Evolutionary conservation across 305 asterid genomes (phyloP), one percentile per base, ranked within the genome.

Genomic region (Plantago coronopus): DNA sequence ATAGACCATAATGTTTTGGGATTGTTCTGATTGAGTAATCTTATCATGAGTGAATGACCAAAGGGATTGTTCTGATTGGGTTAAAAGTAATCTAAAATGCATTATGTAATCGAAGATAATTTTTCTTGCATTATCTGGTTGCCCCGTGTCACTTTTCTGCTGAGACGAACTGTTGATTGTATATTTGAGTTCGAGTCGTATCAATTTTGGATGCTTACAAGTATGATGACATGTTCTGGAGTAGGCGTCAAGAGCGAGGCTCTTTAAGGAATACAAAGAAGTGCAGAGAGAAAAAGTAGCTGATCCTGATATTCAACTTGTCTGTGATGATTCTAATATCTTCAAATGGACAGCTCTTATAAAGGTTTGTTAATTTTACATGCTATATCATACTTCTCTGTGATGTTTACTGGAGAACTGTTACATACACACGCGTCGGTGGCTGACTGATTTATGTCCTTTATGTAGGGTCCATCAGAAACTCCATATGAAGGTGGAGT

Each of bases 401-500:
- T 48, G 47, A 34, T 31, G 37, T 46, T 48, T 63, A 2, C 21
- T 57, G 51, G 47, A 29, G 21, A n/a, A 45, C 4, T 10, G 7
- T 5, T 22, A 17, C 17, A 3, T 49, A 22, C 18, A 5, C 21
- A 15, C 2, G 17, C 34, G 40, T 54, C n/a, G 38, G 13, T 15
- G 42, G 58, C 62, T 62, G 72, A 29, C 68, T 71, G 63, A 54
- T 71, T 60, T 37, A 59, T 61, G 20, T 70, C 64, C 49, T 65
- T 25, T 72, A 19, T 70, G 50, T 61, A 93, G 97, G 99, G 99
- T 38, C 96, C 99, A 18, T 81, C 96, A 8, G 99, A 85, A 80
- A 93, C 99, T 71, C 99, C 99, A 42, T 93, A 62, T 62, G 99
- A 89, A 51, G 97, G 96, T 65, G 99, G 99, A 62, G 84, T 93